Conservation (phyloP, 2,329 filamentous ascomycete genomes). For the Thielaviopsis ethacetica region DNA sequence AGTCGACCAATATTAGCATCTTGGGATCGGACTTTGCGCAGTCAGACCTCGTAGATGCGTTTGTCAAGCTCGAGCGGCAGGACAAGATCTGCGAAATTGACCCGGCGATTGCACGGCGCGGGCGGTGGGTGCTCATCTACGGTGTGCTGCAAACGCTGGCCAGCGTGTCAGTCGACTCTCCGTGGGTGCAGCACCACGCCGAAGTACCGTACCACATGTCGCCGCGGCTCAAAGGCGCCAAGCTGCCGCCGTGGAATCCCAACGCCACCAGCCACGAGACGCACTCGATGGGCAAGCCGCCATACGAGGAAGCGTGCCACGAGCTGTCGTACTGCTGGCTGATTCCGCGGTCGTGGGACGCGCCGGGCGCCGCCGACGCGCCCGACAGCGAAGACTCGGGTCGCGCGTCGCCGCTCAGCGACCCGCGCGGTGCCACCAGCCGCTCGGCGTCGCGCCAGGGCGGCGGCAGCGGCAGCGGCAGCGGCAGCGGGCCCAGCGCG, state of each 20-base stretch:
- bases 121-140: constrained; percentile 46
- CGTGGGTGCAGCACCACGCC: constrained; percentile 33
- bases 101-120: constrained; percentile 37
- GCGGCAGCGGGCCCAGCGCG: no score
- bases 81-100: constrained; percentile 35
- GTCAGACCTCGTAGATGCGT: constrained; percentile 38
- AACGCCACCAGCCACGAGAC: constrained; percentile 7
- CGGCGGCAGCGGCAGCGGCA: constrained; percentile 3
- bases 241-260: constrained; percentile 38
- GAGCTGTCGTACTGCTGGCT: constrained; percentile 38
- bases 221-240: constrained; percentile 33
- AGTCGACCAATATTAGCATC: constrained; percentile 42
- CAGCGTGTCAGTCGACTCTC: constrained; percentile 40
- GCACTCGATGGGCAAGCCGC: not conserved
- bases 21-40: constrained; percentile 34
- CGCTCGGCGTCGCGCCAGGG: constrained; percentile 12
- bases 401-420: constrained; percentile 14
- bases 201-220: constrained; percentile 41
- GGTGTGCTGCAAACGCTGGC: constrained; percentile 43
- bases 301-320: constrained; percentile 25
- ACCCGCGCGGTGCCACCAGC: constrained; percentile 12
- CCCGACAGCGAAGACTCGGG: constrained; percentile 16
- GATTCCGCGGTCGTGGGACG: constrained; percentile 25
- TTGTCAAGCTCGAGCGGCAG: constrained; percentile 38
- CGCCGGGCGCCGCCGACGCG: constrained; percentile 14